Conservation (phyloP, 352 stramenopile species). For the Pythium folliculosum region DNA sequence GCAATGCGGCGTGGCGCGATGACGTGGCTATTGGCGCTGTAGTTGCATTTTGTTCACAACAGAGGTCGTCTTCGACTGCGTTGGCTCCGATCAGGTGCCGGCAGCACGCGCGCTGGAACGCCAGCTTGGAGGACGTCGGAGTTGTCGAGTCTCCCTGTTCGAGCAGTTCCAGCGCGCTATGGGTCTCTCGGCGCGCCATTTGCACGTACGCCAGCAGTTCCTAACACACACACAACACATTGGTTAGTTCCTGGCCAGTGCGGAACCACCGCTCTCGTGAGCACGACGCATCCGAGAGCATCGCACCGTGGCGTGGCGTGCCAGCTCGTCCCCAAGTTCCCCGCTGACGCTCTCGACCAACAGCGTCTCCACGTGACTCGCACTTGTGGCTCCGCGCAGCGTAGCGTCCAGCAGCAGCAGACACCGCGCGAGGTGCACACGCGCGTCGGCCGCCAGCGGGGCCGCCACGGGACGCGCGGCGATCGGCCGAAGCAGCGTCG, state of each 20-base stretch:
- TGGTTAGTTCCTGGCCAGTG: neutral
- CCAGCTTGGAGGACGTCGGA: neutral
- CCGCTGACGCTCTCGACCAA: constrained; percentile 15
- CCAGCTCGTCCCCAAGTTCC: constrained; percentile 30
- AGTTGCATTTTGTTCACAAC: neutral
- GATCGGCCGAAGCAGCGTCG: constrained; percentile 33
- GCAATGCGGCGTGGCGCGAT: neutral
- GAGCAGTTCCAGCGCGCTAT: constrained; percentile 33
- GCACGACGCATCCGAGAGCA: neutral
- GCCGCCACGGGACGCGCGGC: constrained; percentile 12
- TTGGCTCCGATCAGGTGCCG: neutral
- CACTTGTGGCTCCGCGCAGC: constrained; percentile 5
- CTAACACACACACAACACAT: constrained; percentile 18
- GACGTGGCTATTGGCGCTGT: neutral
- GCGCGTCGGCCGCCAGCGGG: constrained; percentile 32
- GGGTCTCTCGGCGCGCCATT: constrained; percentile 27
- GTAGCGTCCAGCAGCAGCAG: constrained; percentile 40
- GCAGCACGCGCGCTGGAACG: constrained; percentile 4
- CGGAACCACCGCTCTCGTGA: neutral
- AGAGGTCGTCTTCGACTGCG: neutral
- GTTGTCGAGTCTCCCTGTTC: neutral
- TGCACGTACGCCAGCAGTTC: constrained; percentile 52
- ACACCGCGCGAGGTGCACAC: constrained; percentile 50
- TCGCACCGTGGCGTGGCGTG: constrained; percentile 7
- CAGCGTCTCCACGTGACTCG: constrained; percentile 17